A percentile compares a stretch with the other conserved stretches of the same genome.
Conservation (phyloP, 352 stramenopile species). For the Phytophthora capsici region DNA sequence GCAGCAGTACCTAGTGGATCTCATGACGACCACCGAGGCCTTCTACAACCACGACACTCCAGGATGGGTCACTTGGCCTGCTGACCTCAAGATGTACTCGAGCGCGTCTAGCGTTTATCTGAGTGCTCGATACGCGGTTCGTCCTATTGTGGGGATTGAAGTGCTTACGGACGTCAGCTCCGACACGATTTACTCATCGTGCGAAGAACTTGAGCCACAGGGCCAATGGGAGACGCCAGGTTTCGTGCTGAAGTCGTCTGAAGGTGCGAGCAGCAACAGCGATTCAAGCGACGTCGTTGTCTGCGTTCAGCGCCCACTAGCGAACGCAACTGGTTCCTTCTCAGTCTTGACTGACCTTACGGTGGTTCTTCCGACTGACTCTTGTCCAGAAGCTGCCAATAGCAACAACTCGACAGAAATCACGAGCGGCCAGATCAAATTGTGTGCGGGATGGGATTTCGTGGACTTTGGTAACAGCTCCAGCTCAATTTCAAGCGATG, state of each 20-base stretch:
- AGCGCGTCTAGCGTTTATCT: conserved; percentile 35
- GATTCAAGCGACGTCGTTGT: conserved; percentile 33
- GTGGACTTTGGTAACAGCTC: conserved; percentile 22
- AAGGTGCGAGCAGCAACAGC: conserved; percentile 14
- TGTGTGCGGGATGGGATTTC: conserved; percentile 32
- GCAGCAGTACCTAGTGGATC: conserved; percentile 51
- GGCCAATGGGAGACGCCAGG: conserved; percentile 28
- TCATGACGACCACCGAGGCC: conserved; percentile 46
- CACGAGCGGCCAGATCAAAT: conserved; percentile 28
- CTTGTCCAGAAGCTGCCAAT: conserved; percentile 9
- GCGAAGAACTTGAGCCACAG: conserved; percentile 25
- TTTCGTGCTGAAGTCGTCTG: conserved; percentile 34
- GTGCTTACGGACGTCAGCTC: conserved; percentile 34
- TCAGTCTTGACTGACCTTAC: conserved; percentile 32
- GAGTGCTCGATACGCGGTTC: conserved; percentile 42
- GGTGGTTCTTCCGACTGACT: conserved; percentile 25
- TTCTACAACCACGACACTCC: conserved; percentile 57
- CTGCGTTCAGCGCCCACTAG: conserved; percentile 31
- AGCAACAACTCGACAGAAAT: conserved; percentile 31
- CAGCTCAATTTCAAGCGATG: conserved; percentile 14
- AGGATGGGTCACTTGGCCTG: conserved; percentile 50
- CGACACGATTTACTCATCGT: conserved; percentile 29
- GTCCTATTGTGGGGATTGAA: conserved; percentile 41
- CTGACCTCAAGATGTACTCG: conserved; percentile 30
- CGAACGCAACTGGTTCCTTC: conserved; percentile 19